phyloP scores from a whole-genome alignment of 192 early-diverging fungal species.

The Backusella parvicylindrica region DNA sequence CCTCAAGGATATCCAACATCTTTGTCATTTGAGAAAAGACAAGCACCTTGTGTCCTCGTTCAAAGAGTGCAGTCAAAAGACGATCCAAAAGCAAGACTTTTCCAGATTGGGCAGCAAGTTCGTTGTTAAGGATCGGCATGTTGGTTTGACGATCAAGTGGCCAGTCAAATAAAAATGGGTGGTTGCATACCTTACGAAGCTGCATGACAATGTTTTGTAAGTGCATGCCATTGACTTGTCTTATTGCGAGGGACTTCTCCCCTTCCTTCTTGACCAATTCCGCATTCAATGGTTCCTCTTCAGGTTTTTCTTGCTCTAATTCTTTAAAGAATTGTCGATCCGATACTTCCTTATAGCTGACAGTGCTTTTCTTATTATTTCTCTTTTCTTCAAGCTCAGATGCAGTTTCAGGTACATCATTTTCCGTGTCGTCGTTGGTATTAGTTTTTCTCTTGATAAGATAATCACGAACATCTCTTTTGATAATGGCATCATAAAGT shows the following conservation, averaged over 20 bases:
- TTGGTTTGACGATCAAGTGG: constrained; percentile 62
- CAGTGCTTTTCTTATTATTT: constrained; percentile 30
- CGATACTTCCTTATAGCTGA: constrained; percentile 27
- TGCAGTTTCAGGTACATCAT: constrained; percentile 6
- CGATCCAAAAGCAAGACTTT: constrained; percentile 87
- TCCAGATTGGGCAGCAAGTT: constrained; percentile 71
- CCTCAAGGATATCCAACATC: constrained; percentile 89
- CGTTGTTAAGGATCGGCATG: constrained; percentile 41
- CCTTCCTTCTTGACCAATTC: constrained; percentile 12
- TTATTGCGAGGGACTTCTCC: constrained; percentile 12
- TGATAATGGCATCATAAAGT: constrained; percentile 66
- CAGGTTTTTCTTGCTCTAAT: constrained; percentile 15
- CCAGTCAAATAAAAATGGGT: constrained; percentile 82
- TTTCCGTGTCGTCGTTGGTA: constrained; percentile 8
- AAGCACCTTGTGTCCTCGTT: constrained; percentile 85
- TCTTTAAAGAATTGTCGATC: constrained; percentile 26
- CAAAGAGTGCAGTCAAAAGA: constrained; percentile 75
- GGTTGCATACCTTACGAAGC: constrained; percentile 87
- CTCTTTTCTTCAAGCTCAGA: constrained; percentile 32
- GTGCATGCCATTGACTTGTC: constrained; percentile 64
- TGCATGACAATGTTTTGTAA: constrained; percentile 91
- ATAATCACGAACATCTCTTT: constrained; percentile 58
- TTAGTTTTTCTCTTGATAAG: constrained; percentile 37
- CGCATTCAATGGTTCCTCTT: not conserved
- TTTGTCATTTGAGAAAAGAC: constrained; percentile 93